These are phyloP conservation scores for Mycena sanguinolenta DNA, from an alignment of 768 basidiomycete genomes.

Conservation along the genomic window DNA sequence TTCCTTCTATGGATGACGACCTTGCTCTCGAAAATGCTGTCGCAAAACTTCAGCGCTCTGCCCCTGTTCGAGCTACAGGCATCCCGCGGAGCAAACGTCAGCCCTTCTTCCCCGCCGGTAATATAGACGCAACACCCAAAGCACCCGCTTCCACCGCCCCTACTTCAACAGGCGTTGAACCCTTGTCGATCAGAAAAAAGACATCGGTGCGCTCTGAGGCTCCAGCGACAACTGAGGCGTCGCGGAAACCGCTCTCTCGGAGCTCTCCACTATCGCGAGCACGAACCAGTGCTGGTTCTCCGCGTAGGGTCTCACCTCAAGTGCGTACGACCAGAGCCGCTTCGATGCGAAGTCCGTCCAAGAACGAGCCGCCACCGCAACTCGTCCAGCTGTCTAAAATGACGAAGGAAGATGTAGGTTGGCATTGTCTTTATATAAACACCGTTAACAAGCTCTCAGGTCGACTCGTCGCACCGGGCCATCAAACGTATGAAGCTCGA, in stretches of 20 bases:
- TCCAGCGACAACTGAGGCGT: slow-evolving; percentile 52
- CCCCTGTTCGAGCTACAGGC: slow-evolving; percentile 54
- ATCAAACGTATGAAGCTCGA: slow-evolving; percentile 85
- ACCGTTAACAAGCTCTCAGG: slow-evolving; percentile 53
- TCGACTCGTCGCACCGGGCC: slow-evolving; percentile 77
- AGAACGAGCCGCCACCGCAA: slow-evolving; percentile 57
- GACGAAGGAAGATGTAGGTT: slow-evolving; percentile 76
- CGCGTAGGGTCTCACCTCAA: slow-evolving; percentile 70
- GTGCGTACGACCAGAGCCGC: slow-evolving; percentile 54
- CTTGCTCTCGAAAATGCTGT: slow-evolving; percentile 56
- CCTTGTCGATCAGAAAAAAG: slow-evolving; percentile 90
- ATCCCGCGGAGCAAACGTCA: slow-evolving; percentile 82
- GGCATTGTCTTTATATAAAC: not conserved
- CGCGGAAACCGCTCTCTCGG: slow-evolving; percentile 58
- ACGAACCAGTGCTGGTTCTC: slow-evolving; percentile 60
- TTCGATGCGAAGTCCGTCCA: slow-evolving; percentile 42
- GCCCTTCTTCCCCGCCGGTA: slow-evolving; percentile 68
- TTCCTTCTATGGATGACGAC: slow-evolving; percentile 63
- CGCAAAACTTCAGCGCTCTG: slow-evolving; percentile 40
- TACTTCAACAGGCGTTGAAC: slow-evolving; percentile 69
- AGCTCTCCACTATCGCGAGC: slow-evolving; percentile 67
- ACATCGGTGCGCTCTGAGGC: slow-evolving; percentile 67
- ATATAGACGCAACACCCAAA: slow-evolving; percentile 69
- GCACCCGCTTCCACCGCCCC: slow-evolving; percentile 47
- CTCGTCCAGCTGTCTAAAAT: slow-evolving; percentile 64